Percentiles rank a stretch among this genome's conserved stretches.
phyloP scores from a whole-genome alignment of 2,329 filamentous ascomycete species.

The Fusarium chaquense region DNA sequence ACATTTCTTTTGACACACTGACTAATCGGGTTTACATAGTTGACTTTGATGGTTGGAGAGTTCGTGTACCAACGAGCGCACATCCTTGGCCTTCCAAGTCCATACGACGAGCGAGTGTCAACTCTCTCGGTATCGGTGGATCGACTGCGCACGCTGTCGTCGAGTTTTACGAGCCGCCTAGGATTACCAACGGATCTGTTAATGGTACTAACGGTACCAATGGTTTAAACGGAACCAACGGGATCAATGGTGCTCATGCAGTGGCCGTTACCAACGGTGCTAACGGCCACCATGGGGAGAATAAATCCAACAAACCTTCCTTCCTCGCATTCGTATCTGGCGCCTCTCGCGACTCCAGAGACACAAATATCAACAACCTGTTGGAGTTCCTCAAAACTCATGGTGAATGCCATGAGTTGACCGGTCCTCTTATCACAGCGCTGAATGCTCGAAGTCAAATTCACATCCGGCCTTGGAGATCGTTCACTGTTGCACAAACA shows the following conservation, averaged over 20 bases:
- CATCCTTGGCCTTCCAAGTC: conserved; percentile 44
- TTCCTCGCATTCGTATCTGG: conserved; percentile 41
- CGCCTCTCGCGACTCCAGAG: conserved; percentile 34
- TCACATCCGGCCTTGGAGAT: conserved; percentile 40
- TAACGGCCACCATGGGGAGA: conserved; percentile 17
- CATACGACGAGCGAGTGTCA: conserved; percentile 48
- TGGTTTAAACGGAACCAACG: neutral
- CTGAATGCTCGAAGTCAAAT: conserved; percentile 42
- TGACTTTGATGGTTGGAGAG: conserved; percentile 43
- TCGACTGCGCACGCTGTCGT: conserved; percentile 59
- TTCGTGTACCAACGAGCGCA: conserved; percentile 37
- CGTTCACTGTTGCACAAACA: conserved; percentile 39
- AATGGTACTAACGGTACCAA: neutral
- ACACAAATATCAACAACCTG: conserved; percentile 32
- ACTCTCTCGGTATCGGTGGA: conserved; percentile 58
- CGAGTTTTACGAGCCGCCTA: conserved; percentile 42
- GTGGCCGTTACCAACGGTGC: conserved; percentile 5
- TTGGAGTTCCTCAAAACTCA: conserved; percentile 30
- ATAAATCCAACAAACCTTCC: neutral
- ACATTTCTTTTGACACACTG: too few species aligned
- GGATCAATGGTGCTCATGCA: neutral
- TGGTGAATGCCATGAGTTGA: conserved; percentile 30
- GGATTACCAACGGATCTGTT: neutral
- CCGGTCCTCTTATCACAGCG: conserved; percentile 29
- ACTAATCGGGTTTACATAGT: conserved; percentile 1